Evolutionary conservation across 306 rosid genomes (phyloP), one percentile per base, ranked within the genome.

Genomic region (Cicer chorassanicum): DNA sequence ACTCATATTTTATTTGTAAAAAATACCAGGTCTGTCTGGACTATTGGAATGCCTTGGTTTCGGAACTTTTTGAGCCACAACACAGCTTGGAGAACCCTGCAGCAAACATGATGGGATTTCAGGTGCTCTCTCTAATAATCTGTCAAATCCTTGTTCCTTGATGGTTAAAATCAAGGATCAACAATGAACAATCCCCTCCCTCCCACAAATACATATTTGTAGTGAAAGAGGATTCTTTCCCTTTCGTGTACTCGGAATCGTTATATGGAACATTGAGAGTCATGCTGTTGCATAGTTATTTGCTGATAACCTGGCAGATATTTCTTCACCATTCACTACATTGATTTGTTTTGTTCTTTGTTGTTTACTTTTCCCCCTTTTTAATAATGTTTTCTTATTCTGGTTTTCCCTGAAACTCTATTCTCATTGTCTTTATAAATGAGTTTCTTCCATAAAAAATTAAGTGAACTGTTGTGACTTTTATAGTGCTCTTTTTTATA

Each of bases 1-100:
- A 55, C 40, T 69, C 59, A 11, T 49, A 5, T 15, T 76, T 21
- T 60, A 63, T 34, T 64, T 64, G 50, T 67, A 62, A 16, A 66
- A 54, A 74, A 59, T 78, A 51, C 80, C 78, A 94, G 99, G 99
- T 95, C n/a, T 95, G 99, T 86, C 82, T 95, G 71, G 99, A 95
- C 81, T 95, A 92, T 62, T 95, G 99, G 99, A 95, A 95, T 84
- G 72, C 89, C 54, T 87, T 95, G 82, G 99, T 95, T 13, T 79
- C 88, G 72, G 96, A 90, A 73, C 86, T 84, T 70, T 84, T 73
- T 84, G 80, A 80, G 65, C 75, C 85, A 42, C 81, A 81, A 19
- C 46, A 68, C 4, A 81, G 74, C 79, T 49, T 78, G 77, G 85
- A 84, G 6, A 84, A 21, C 51, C 78, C 85, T 64, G 88, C 83